Evolutionary conservation across 768 basidiomycete genomes (phyloP).

Genomic region (Termitomyces sp.): DNA sequence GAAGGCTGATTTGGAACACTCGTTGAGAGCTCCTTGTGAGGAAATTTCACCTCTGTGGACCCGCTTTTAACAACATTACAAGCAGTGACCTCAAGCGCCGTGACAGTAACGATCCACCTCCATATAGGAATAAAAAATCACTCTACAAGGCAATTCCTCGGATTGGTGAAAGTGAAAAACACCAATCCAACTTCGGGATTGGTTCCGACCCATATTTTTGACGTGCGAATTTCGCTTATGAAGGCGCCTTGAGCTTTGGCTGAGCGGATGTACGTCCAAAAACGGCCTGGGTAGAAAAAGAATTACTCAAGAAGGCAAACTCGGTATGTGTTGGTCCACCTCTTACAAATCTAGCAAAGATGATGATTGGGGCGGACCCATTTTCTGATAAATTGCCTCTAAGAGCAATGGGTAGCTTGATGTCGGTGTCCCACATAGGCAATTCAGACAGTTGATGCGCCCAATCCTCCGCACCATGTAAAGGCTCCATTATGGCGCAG

Average conservation of each 20-base stretch:
- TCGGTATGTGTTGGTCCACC: conserved; percentile 9
- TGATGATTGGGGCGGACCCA: conserved; percentile 19
- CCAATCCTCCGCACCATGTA: background rate
- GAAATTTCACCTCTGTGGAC: conserved; percentile 1
- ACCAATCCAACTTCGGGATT: conserved; percentile 22
- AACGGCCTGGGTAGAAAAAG: background rate
- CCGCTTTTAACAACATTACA: conserved; percentile 14
- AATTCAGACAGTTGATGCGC: background rate
- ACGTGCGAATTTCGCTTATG: conserved; percentile 13
- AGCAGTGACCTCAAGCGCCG: conserved; percentile 9
- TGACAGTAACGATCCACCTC: conserved; percentile 13
- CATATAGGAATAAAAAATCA: conserved; percentile 4
- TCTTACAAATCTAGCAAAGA: conserved; percentile 7
- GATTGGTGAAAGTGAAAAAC: conserved; percentile 15
- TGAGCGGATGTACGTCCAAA: conserved; percentile 3
- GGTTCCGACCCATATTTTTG: conserved; percentile 23
- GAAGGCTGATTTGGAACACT: conserved; percentile 6
- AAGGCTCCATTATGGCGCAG: background rate
- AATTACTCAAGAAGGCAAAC: conserved; percentile 14
- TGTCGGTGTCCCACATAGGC: conserved; percentile 7
- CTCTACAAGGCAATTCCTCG: conserved; percentile 11
- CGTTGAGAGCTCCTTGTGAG: conserved; percentile 10
- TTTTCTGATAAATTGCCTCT: conserved; percentile 11
- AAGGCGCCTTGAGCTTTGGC: background rate
- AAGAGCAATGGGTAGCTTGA: background rate